phyloP scores from a whole-genome alignment of 495 filamentous ascomycete genomes.

The Hypoxylon perforatum region DNA sequence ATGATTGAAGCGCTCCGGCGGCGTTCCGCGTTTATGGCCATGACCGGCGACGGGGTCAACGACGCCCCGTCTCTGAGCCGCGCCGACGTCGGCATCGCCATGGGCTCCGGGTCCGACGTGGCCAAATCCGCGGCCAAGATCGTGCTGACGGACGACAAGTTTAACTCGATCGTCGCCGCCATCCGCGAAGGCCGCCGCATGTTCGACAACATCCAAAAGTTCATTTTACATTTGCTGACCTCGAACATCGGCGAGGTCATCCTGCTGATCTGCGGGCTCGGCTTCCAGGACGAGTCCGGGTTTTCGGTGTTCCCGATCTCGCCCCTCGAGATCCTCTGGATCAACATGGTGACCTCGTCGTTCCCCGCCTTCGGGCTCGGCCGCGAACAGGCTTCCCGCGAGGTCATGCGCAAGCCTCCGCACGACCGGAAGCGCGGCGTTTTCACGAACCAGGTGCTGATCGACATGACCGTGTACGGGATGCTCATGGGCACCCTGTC shows the following conservation, averaged over 20 bases:
- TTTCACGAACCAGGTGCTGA: conserved; percentile 74
- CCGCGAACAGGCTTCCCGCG: conserved; percentile 71
- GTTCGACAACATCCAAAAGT: conserved; percentile 87
- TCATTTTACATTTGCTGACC: conserved; percentile 76
- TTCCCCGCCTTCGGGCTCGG: conserved; percentile 81
- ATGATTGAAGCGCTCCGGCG: conserved; percentile 77
- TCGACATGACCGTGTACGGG: conserved; percentile 81
- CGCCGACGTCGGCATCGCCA: conserved; percentile 87
- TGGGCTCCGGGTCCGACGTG: conserved; percentile 90
- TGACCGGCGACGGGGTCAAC: conserved; percentile 86
- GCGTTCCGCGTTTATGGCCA: conserved; percentile 67
- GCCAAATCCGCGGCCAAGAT: conserved; percentile 90
- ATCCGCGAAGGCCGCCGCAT: conserved; percentile 78
- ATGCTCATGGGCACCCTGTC: conserved; percentile 73
- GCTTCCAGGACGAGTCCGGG: conserved; percentile 71
- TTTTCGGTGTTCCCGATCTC: conserved; percentile 80
- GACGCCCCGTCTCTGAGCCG: conserved; percentile 82
- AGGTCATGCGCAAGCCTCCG: conserved; percentile 78
- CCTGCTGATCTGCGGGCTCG: conserved; percentile 75
- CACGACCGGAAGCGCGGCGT: conserved; percentile 74
- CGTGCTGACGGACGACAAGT: conserved; percentile 90
- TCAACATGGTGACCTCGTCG: conserved; percentile 81
- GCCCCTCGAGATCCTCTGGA: conserved; percentile 81
- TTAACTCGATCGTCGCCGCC: conserved; percentile 79
- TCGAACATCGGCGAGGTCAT: conserved; percentile 82